phyloP scores from a whole-genome alignment of 345 rosid genomes.

The Moringa oleifera region DNA sequence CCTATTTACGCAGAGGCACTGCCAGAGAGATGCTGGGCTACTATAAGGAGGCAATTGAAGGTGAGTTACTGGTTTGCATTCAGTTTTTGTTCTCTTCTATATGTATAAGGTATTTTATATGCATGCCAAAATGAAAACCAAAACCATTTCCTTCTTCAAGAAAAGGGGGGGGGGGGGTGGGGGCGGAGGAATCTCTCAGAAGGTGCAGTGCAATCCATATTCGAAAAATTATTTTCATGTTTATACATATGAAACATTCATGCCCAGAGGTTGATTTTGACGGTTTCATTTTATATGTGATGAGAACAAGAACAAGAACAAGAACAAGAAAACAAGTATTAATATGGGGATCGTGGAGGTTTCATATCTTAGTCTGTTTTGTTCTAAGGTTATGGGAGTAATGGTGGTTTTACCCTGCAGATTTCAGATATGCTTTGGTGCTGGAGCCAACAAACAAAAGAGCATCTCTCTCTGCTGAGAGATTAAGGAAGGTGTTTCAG shows the following conservation, averaged over 20 bases:
- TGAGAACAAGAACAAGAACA: too few relatives aligned
- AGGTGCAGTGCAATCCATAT: too few relatives aligned
- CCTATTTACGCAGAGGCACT: conserved; percentile 92
- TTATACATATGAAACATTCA: too few relatives aligned
- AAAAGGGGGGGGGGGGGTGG: too few relatives aligned
- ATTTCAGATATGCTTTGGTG: conserved; percentile 75
- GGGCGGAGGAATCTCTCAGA: too few relatives aligned
- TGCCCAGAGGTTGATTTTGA: too few relatives aligned
- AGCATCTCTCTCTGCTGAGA: conserved; percentile 70
- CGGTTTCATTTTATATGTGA: too few relatives aligned
- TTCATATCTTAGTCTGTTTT: not conserved
- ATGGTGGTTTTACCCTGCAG: conserved; percentile 35
- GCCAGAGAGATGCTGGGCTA: conserved; percentile 86
- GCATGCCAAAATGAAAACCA: too few relatives aligned
- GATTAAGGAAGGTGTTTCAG: conserved; percentile 57
- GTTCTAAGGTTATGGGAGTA: not conserved
- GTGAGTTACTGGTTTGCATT: conserved; percentile 23
- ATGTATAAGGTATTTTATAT: not conserved
- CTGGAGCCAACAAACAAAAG: conserved; percentile 96
- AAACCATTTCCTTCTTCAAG: too few relatives aligned
- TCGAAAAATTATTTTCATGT: too few relatives aligned
- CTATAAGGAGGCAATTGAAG: conserved; percentile 81
- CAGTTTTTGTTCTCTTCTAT: not conserved
- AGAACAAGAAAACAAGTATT: too few relatives aligned
- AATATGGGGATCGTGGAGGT: not conserved